Evolutionary conservation across 257 asterid genomes (phyloP).

Genomic region (Salvia rosmarinus): DNA sequence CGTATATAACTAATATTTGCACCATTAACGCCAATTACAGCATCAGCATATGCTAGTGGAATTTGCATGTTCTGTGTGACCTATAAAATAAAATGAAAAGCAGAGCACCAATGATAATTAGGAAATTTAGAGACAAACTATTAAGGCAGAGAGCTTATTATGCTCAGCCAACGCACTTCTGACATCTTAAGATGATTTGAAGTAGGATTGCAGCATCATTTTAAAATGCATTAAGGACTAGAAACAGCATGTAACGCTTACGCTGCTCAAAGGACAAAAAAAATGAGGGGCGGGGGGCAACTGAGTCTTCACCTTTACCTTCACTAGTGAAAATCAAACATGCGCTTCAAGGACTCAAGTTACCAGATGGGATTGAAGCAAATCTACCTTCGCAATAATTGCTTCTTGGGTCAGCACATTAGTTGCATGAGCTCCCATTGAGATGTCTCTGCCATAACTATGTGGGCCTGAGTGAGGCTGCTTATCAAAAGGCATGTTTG

Average conservation of each 20-base stretch:
- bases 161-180: background rate
- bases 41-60: conserved; percentile 78
- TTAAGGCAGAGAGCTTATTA: background rate
- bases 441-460: conserved; percentile 58
- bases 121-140: background rate
- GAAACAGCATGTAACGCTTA: background rate
- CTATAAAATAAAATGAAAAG: conserved; percentile 40
- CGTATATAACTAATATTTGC: conserved; percentile 89
- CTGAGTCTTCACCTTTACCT: too few species aligned
- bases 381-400: conserved; percentile 67
- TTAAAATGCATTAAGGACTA: background rate
- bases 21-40: conserved; percentile 83
- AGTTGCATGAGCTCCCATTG: conserved; percentile 53
- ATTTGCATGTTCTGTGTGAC: conserved; percentile 84
- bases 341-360: conserved; percentile 18
- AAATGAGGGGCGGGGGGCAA: too few species aligned
- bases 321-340: too few species aligned
- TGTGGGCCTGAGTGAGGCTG: conserved; percentile 58
- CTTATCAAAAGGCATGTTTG: conserved; percentile 60
- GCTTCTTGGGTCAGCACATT: conserved; percentile 68
- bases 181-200: background rate
- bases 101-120: background rate
- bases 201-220: background rate
- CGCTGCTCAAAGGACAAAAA: background rate
- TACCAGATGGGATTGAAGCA: conserved; percentile 13